Evolutionary conservation across 2,329 filamentous ascomycete species (phyloP).

Genomic region (Pseudogymnoascus sp.): DNA sequence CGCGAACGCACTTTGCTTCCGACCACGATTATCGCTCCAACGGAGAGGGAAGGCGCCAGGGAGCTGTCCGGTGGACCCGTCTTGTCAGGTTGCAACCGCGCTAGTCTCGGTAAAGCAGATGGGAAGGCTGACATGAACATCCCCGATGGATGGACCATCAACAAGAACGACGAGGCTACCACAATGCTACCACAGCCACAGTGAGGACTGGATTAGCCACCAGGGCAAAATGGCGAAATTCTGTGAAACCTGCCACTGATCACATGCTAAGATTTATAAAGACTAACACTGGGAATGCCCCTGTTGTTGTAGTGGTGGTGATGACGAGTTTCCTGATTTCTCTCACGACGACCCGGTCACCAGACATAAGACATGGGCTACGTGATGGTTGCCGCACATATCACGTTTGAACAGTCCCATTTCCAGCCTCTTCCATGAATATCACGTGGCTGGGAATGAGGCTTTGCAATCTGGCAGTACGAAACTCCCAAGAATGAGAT

Average conservation of each 20-base stretch:
- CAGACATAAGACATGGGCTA: background rate
- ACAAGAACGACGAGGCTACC: background rate
- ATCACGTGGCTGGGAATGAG: background rate
- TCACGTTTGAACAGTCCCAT: background rate
- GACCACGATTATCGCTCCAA: constrained; percentile 7
- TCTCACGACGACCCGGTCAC: background rate
- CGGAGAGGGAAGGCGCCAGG: background rate
- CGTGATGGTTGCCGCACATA: background rate
- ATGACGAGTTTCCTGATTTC: background rate
- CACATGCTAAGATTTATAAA: background rate
- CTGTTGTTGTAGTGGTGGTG: background rate
- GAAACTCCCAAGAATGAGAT: background rate
- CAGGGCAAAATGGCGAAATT: background rate
- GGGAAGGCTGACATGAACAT: constrained; percentile 1
- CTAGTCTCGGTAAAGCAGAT: constrained; percentile 1
- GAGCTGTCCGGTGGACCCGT: constrained; percentile 1
- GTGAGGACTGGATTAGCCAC: background rate
- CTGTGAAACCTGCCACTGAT: background rate
- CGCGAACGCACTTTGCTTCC: too few species aligned
- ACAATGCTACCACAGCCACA: background rate
- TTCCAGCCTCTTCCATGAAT: background rate
- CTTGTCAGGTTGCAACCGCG: background rate
- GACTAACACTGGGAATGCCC: background rate
- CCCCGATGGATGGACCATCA: background rate
- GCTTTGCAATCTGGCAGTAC: background rate